Base-by-base conservation (phyloP, 768 basidiomycete genomes). In the Galerina sulciceps region DNA sequence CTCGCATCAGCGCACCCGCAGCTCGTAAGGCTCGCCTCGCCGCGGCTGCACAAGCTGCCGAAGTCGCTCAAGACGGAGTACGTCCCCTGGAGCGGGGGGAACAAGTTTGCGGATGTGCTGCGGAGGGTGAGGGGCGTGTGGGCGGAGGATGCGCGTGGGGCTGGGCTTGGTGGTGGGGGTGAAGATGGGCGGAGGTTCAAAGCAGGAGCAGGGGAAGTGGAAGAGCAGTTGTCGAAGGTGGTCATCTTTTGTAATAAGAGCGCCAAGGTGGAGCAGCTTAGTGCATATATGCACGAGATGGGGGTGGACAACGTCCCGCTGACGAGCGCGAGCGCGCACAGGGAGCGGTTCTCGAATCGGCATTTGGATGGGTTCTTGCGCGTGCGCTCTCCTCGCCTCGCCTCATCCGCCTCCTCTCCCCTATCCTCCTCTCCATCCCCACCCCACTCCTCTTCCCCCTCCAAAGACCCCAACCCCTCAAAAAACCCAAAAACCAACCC, bases 171-270 rank as follows among this genome's bases (percentile, higher is more conserved):
- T 3, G 4, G 4, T 31, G 26, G 2, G 26, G 26, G n/a, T n/a
- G n/a, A 31, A 8, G 26, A 31, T 31, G 26, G 26, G 26, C 26
- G 26, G 26, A 1, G 26, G 43, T 10, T 14, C 13, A 20, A 18
- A 48, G 31, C 20, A 46, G 10, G 34, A 42, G 61, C 54, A 63
- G 14, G 58, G 65, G 37, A 11, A 18, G 57, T 65, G 20, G 70
- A 67, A 23, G 67, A 65, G 1, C 62, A 69, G 22, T 77, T 87
- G 52, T 86, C 86, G 47, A 92, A 91, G 69, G 74, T 94, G 13
- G 76, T 97, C 46, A 76, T 97, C 10, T 96, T 97, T 70, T 89
- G 89, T 69, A 97, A 96, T 74, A 87, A 85, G 69, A 83, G 81
- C 67, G 78, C 74, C 15, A 89, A 86, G 63, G 93, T 90, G 11